Evolutionary conservation across 108 stramenopile genomes (phyloP).

Genomic region (Cylindrotheca fusiformis): DNA sequence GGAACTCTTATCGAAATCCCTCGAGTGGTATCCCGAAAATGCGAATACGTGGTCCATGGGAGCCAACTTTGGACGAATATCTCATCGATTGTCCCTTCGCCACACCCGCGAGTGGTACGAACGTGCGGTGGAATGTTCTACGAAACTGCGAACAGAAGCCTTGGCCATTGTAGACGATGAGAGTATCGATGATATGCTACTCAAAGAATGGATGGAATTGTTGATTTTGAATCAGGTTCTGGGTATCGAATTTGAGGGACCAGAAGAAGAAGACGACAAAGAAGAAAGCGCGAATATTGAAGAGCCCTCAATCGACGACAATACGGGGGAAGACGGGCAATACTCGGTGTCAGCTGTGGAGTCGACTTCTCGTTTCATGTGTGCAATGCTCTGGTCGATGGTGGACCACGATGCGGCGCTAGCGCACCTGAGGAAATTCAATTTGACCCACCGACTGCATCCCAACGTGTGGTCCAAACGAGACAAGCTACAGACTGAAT

Average conservation of each 20-base stretch:
- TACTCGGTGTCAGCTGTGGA: slow-evolving; percentile 65
- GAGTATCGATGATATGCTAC: slow-evolving; percentile 12
- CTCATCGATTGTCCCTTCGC: slow-evolving; percentile 17
- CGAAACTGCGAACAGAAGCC: slow-evolving; percentile 22
- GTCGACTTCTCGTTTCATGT: slow-evolving; percentile 79
- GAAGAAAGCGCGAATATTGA: slow-evolving; percentile 35
- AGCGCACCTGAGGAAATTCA: slow-evolving; percentile 52
- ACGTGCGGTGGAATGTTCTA: slow-evolving; percentile 38
- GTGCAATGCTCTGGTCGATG: slow-evolving; percentile 61
- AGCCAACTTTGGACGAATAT: slow-evolving; percentile 60
- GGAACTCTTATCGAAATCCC: slow-evolving; percentile 20
- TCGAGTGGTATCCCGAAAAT: slow-evolving; percentile 47
- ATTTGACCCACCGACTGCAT: slow-evolving; percentile 78
- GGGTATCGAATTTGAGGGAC: slow-evolving; percentile 53
- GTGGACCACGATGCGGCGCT: slow-evolving; percentile 60
- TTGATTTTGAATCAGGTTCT: slow-evolving; percentile 64
- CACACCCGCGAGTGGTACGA: slow-evolving; percentile 38
- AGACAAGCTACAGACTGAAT: slow-evolving; percentile 7
- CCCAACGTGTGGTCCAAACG: slow-evolving; percentile 67
- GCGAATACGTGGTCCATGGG: slow-evolving; percentile 54
- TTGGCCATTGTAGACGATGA: slow-evolving; percentile 31
- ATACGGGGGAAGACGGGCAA: slow-evolving; percentile 28
- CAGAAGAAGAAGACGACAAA: slow-evolving; percentile 33
- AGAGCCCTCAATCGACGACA: slow-evolving; percentile 21
- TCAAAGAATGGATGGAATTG: slow-evolving; percentile 82